Percentiles rank a stretch among this genome's conserved stretches.
These are phyloP conservation scores for Diplocarpon rosae DNA, from an alignment of 2,329 filamentous ascomycete genomes.

Conservation along the genomic window DNA sequence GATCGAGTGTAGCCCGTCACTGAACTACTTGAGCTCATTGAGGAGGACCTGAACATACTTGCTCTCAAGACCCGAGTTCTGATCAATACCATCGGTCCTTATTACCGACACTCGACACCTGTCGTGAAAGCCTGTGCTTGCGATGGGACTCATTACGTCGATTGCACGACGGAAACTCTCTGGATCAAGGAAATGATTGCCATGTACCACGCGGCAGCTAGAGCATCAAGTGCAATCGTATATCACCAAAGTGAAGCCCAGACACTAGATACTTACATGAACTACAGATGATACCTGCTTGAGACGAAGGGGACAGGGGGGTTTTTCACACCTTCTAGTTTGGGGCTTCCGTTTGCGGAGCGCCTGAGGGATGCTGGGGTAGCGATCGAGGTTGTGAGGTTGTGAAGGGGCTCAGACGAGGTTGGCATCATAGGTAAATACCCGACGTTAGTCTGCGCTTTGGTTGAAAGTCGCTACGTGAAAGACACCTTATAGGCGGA, in stretches of 20 bases:
- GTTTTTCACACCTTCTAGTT: background rate
- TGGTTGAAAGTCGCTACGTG: too few species aligned
- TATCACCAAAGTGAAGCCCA: background rate
- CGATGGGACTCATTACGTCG: slow-evolving; percentile 56
- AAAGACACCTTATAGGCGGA: too few species aligned
- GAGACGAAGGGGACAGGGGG: background rate
- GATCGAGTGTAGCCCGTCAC: slow-evolving; percentile 40
- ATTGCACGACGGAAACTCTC: slow-evolving; percentile 7
- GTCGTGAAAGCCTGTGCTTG: slow-evolving; percentile 54
- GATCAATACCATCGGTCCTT: slow-evolving; percentile 52
- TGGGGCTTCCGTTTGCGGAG: background rate
- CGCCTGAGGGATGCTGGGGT: background rate
- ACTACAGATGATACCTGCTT: background rate
- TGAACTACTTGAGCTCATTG: slow-evolving; percentile 6
- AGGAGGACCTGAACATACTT: slow-evolving; percentile 3
- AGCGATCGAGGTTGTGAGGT: background rate
- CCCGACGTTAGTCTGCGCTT: too few species aligned
- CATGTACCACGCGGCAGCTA: slow-evolving; percentile 4
- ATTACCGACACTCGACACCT: slow-evolving; percentile 50
- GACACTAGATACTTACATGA: background rate
- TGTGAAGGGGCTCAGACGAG: background rate
- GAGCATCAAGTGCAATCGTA: slow-evolving; percentile 5
- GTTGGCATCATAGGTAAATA: background rate
- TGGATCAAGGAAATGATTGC: slow-evolving; percentile 9
- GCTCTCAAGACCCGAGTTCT: slow-evolving; percentile 37